Conservation (phyloP, 2,329 filamentous ascomycete genomes). For the Aspergillus sp. region DNA sequence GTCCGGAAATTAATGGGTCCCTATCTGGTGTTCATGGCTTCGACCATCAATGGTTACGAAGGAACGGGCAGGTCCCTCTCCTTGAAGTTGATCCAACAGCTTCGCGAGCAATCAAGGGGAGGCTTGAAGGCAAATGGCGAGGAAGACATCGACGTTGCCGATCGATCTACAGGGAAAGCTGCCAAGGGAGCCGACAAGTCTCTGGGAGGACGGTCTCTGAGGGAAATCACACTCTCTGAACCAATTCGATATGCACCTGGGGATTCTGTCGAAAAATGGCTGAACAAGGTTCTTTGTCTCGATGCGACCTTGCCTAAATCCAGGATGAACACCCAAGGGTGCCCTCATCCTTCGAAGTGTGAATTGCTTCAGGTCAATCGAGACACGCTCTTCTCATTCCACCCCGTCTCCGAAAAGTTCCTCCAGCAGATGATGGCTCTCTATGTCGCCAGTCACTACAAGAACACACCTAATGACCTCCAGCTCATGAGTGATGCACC, state of each 20-base stretch:
- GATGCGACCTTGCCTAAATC: constrained; percentile 82
- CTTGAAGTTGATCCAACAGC: constrained; percentile 91
- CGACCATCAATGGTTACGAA: constrained; percentile 97
- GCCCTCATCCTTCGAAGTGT: constrained; percentile 83
- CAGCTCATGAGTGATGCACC: constrained; percentile 97
- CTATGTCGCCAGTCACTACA: constrained; percentile 95
- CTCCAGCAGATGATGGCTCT: constrained; percentile 96
- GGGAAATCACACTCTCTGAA: constrained; percentile 86
- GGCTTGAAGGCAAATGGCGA: constrained; percentile 45
- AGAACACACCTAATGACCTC: constrained; percentile 96
- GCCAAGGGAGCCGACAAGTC: constrained; percentile 55
- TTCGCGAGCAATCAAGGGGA: constrained; percentile 81
- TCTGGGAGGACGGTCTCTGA: constrained; percentile 65
- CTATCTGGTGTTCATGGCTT: constrained; percentile 98
- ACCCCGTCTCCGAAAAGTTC: constrained; percentile 93
- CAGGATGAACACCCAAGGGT: constrained; percentile 64
- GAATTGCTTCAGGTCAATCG: constrained; percentile 91
- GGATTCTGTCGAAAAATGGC: constrained; percentile 89
- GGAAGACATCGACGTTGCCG: constrained; percentile 59
- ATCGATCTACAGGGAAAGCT: constrained; percentile 68
- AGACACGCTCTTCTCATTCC: constrained; percentile 96
- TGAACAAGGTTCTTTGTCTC: constrained; percentile 87
- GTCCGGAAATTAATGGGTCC: constrained; percentile 93
- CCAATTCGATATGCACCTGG: constrained; percentile 91
- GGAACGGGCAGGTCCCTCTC: constrained; percentile 92